Percentiles rank a stretch among this genome's conserved stretches.
These are phyloP conservation scores for Peronospora belbahrii DNA, from an alignment of 352 stramenopile genomes.

Conservation along the genomic window DNA sequence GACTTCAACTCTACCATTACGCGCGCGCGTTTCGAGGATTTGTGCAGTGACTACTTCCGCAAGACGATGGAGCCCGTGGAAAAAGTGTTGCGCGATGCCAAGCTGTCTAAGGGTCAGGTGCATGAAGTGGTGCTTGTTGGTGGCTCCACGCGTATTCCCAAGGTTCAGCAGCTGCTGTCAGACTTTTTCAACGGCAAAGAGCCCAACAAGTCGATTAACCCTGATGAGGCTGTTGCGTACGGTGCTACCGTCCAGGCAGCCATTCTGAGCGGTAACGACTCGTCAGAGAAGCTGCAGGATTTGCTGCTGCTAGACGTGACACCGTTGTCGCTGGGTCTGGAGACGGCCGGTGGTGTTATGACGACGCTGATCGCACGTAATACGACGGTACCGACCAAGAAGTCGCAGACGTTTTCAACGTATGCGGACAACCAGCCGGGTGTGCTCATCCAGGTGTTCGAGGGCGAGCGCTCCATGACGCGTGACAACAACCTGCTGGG, in stretches of 20 bases:
- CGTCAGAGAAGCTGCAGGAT: conserved; percentile 82
- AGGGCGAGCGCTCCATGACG: conserved; percentile 92
- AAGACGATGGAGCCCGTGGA: conserved; percentile 87
- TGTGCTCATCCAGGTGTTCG: conserved; percentile 87
- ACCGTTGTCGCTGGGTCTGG: conserved; percentile 79
- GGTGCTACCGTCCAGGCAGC: conserved; percentile 66
- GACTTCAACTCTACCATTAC: conserved; percentile 92
- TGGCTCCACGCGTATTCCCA: conserved; percentile 67
- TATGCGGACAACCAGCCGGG: conserved; percentile 82
- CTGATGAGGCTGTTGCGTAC: conserved; percentile 76
- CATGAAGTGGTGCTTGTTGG: conserved; percentile 81
- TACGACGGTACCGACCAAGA: conserved; percentile 85
- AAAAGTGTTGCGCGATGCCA: conserved; percentile 85
- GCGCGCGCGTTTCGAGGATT: conserved; percentile 86
- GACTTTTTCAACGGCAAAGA: conserved; percentile 70
- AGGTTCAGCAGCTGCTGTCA: conserved; percentile 54
- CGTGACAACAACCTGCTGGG: conserved; percentile 88
- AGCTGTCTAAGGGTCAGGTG: conserved; percentile 81
- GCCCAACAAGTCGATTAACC: conserved; percentile 74
- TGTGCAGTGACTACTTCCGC: conserved; percentile 87
- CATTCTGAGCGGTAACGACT: conserved; percentile 52
- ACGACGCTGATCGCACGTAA: conserved; percentile 82
- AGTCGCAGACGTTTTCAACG: conserved; percentile 84
- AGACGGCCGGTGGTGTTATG: conserved; percentile 86
- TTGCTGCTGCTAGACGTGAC: conserved; percentile 85